Evolutionary conservation across 75 land plant species (phyloP).

Genomic region (Azolla pinnata): DNA sequence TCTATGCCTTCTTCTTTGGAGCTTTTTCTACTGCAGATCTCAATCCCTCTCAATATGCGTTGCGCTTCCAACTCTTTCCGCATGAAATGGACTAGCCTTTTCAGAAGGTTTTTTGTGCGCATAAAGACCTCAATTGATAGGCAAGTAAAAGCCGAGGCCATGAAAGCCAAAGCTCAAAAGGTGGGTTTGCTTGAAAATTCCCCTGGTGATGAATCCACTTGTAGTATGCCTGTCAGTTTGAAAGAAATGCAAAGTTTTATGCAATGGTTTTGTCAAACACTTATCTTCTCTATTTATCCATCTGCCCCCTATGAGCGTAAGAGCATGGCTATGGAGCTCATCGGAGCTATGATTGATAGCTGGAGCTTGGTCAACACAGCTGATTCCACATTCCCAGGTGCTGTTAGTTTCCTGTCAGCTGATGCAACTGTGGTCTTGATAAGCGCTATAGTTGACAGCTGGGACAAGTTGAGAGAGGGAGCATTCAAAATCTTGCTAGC

Average conservation of each 20-base stretch:
- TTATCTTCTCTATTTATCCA: conserved; percentile 86
- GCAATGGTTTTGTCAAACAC: conserved; percentile 73
- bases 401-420: conserved; percentile 41
- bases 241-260: conserved; percentile 55
- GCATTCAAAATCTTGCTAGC: conserved; percentile 64
- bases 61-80: conserved; percentile 88
- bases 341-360: conserved; percentile 49
- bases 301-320: conserved; percentile 99
- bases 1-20: conserved; percentile 80
- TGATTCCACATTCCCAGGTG: conserved; percentile 25
- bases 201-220: conserved; percentile 8
- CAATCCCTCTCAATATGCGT: conserved; percentile 91
- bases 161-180: conserved; percentile 6
- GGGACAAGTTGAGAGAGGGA: conserved; percentile 88
- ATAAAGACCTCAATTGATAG: conserved; percentile 77
- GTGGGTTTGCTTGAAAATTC: background rate
- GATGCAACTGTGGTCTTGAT: conserved; percentile 67
- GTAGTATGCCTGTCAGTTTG: conserved; percentile 12
- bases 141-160: conserved; percentile 32
- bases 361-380: conserved; percentile 27
- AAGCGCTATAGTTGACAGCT: conserved; percentile 90
- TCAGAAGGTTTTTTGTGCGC: conserved; percentile 74
- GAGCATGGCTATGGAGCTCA: conserved; percentile 92
- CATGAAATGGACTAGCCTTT: conserved; percentile 94
- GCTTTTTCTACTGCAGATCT: conserved; percentile 57